A percentile compares a stretch with the other conserved stretches of the same genome.
Evolutionary conservation across 305 asterid species (phyloP).

Genomic region (Ilex paraguariensis): DNA sequence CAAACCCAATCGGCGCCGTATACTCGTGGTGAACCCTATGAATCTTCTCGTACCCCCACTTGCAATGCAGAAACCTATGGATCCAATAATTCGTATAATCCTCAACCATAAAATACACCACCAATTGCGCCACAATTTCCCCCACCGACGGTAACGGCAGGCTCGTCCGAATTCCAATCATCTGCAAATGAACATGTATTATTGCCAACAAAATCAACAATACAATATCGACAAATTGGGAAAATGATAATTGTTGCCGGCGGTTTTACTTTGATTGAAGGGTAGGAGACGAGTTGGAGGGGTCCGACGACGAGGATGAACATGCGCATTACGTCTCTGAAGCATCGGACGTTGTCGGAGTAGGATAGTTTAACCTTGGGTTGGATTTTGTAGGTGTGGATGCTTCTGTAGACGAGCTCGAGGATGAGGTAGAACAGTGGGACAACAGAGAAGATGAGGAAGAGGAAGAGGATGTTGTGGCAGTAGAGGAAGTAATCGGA

Average conservation of each 20-base stretch:
- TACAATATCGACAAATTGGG: no score
- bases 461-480: slow-evolving; percentile 80
- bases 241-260: no score
- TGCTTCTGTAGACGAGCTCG: slow-evolving; percentile 37
- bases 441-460: slow-evolving; percentile 60
- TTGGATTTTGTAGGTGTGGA: slow-evolving; percentile 63
- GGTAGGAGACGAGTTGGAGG: slow-evolving; percentile 83
- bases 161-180: slow-evolving; percentile 79
- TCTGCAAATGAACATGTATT: slow-evolving; percentile 25
- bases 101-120: slow-evolving; percentile 74
- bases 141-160: slow-evolving; percentile 83
- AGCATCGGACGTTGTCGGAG: slow-evolving; percentile 61
- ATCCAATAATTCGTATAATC: slow-evolving; percentile 94
- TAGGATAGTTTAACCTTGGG: slow-evolving; percentile 68
- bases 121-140: slow-evolving; percentile 67
- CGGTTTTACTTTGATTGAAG: slow-evolving; percentile 51
- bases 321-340: slow-evolving; percentile 79
- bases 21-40: slow-evolving; percentile 95
- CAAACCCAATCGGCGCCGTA: slow-evolving; percentile 89
- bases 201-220: no score
- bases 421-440: slow-evolving; percentile 73
- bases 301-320: slow-evolving; percentile 86
- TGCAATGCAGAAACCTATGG: slow-evolving; percentile 82
- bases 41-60: slow-evolving; percentile 95
- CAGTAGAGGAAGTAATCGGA: slow-evolving; percentile 85